Evolutionary conservation across 495 filamentous ascomycete genomes (phyloP).

Genomic region (Extremus antarcticus): DNA sequence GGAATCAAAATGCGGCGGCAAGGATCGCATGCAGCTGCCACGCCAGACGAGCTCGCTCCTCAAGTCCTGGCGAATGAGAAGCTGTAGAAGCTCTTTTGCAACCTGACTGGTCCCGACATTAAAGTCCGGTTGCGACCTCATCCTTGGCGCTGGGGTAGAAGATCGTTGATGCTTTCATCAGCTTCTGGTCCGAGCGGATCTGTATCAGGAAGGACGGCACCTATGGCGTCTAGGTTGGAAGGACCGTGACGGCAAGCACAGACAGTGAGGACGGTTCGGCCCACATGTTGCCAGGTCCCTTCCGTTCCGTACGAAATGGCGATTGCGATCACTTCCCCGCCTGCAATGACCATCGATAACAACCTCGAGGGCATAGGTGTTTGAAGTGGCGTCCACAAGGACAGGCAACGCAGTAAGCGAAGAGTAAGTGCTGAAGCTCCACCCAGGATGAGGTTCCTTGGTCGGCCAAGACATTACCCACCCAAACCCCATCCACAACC

Average conservation of each 20-base stretch:
- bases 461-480: not conserved
- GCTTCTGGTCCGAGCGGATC: not conserved
- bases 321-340: not conserved
- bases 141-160: not conserved
- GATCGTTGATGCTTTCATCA: not conserved
- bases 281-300: not conserved
- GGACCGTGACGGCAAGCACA: not conserved
- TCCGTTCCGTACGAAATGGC: not conserved
- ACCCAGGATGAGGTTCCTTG: not conserved
- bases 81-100: constrained; percentile 3
- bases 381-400: not conserved
- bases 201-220: not conserved
- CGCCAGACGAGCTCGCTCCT: constrained; percentile 1
- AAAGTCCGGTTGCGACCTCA: constrained; percentile 1
- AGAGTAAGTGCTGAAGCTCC: not conserved
- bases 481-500: not conserved
- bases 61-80: constrained; percentile 6
- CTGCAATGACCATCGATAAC: not conserved
- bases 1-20: constrained; percentile 5
- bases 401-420: not conserved
- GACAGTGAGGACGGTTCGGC: not conserved
- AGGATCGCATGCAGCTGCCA: constrained; percentile 6
- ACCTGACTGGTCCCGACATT: constrained; percentile 4
- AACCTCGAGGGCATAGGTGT: not conserved
- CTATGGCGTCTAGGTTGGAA: not conserved